Evolutionary conservation across 768 basidiomycete genomes (phyloP), one percentile per base, ranked within the genome.

Genomic region (Plicaturopsis crispa): DNA sequence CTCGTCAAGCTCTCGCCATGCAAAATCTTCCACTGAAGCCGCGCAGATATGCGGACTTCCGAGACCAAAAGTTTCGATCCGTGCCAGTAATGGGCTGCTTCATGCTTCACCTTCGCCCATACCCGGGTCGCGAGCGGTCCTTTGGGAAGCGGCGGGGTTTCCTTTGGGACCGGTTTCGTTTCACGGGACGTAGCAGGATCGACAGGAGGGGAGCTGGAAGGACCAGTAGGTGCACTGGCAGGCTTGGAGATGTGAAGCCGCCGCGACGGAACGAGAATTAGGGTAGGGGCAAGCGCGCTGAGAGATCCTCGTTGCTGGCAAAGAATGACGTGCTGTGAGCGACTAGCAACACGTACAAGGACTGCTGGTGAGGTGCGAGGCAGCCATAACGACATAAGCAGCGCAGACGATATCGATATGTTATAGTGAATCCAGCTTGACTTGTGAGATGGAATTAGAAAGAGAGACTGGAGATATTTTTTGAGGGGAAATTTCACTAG

Each of bases 11-110:
- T 78, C 37, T 89, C 89, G 23, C 96, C 96, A 41, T 90, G 87
- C 17, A 99, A 62, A 36, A 98, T 79, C 65, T 93, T 90, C 78
- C 84, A 87, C 51, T 92, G 85, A 31, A 99, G 69, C 43, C 92
- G 71, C 3, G 73, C 66, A 17, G 88, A 90, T 46, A 98, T 97
- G 46, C 85, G 79, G 38, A 96, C 86, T 65, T 98, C 96, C 18
- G 90, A 87, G 12, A 88, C 91, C 34, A 99, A 71, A 4, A 99
- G 77, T 56, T 96, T 96, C 1, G 88, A 75, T 8, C 96, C 94
- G 46, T 92, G 83, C 93, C 93, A 98, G 59, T 98, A 99, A 59
- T 99, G 94, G 42, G 78, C 74, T 0, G 83, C 91, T 60, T 97
- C 96, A 52, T 97, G 88, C 66, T 97, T 99, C 44, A 97, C 80